Evolutionary conservation across 371 early-diverging fungal species (phyloP).

Genomic region (Rhizopus stolonifer): DNA sequence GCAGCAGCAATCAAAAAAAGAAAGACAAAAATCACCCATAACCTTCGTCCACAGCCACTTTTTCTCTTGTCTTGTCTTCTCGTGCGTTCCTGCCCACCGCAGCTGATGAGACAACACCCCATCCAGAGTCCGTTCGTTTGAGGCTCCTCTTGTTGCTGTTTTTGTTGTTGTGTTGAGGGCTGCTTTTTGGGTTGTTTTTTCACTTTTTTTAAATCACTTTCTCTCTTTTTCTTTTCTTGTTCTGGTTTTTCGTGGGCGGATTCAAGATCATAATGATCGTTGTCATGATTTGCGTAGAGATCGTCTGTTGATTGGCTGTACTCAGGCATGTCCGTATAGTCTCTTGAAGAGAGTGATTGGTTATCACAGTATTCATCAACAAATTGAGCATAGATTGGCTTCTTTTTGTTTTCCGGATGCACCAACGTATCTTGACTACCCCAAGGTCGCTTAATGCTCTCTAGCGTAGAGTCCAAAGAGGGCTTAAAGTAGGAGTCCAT

Average conservation of each 20-base stretch:
- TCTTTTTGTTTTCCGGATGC: conserved; percentile 21
- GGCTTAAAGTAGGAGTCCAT: conserved; percentile 7
- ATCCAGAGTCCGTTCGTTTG: conserved; percentile 32
- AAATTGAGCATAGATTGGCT: conserved; percentile 26
- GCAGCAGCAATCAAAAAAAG: conserved; percentile 25
- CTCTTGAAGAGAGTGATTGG: conserved; percentile 10
- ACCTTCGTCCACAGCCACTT: conserved; percentile 27
- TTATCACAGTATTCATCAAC: conserved; percentile 4
- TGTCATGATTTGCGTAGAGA: background rate
- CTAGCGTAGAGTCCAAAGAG: background rate
- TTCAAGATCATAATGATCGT: conserved; percentile 3
- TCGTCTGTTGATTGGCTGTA: background rate
- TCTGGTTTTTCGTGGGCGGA: no score
- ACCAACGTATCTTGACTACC: conserved; percentile 50
- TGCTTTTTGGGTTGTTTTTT: background rate
- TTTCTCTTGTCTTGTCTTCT: conserved; percentile 13
- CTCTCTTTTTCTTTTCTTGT: no score
- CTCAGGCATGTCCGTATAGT: conserved; percentile 5
- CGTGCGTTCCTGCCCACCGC: conserved; percentile 21
- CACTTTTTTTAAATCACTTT: background rate
- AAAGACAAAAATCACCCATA: conserved; percentile 41
- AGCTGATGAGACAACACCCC: conserved; percentile 43
- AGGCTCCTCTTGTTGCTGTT: conserved; percentile 2
- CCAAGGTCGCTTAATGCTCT: conserved; percentile 27
- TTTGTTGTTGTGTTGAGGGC: background rate